phyloP scores from a whole-genome alignment of 768 basidiomycete genomes.

The Lactarius pseudohatsudake region DNA sequence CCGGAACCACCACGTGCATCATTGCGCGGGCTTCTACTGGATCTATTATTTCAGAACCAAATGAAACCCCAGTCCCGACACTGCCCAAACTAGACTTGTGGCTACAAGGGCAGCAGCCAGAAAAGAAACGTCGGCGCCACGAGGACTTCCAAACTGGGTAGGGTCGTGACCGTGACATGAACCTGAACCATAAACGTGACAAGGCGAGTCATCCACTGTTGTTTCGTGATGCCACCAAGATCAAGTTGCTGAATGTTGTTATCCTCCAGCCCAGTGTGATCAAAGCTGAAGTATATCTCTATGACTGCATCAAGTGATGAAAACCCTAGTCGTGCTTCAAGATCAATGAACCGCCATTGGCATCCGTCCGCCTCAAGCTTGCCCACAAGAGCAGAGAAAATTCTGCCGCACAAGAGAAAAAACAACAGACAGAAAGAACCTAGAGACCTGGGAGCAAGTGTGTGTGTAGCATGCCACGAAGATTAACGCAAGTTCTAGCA shows the following conservation, averaged over 20 bases:
- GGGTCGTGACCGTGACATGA: neutral
- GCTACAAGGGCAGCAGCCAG: neutral
- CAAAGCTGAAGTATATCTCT: conserved; percentile 8
- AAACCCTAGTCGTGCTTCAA: conserved; percentile 15
- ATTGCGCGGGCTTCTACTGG: neutral
- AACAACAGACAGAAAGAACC: neutral
- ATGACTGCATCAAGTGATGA: conserved; percentile 16
- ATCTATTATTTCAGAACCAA: neutral
- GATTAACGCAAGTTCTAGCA: neutral
- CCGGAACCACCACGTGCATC: neutral
- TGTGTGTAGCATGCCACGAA: neutral
- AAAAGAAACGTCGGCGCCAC: neutral
- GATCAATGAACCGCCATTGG: neutral
- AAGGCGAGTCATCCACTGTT: conserved; percentile 19
- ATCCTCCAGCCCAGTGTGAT: conserved; percentile 18
- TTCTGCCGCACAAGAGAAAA: neutral
- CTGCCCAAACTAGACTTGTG: neutral
- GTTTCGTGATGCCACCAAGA: conserved; percentile 1
- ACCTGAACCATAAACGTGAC: neutral
- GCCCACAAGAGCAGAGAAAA: neutral
- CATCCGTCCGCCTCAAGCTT: no score
- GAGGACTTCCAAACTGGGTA: neutral
- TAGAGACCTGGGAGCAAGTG: neutral
- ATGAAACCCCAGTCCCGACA: neutral
- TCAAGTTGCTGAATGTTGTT: conserved; percentile 13